These are phyloP conservation scores for Fomitopsis pinicola DNA, from an alignment of 1,284 basidiomycete genomes.

Conservation along the genomic window DNA sequence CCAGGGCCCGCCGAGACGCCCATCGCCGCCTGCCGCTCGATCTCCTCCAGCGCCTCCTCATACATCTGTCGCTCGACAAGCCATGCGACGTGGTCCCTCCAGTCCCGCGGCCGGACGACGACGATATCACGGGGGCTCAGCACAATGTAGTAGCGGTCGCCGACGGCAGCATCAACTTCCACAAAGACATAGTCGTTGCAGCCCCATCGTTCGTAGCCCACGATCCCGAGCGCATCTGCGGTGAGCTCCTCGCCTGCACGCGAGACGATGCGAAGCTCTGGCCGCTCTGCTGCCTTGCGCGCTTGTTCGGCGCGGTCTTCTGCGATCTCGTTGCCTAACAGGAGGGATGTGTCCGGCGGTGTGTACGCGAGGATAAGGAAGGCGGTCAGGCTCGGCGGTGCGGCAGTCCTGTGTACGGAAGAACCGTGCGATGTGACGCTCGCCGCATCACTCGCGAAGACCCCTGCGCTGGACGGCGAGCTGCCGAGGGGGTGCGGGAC, in stretches of 20 bases:
- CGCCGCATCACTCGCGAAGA: constrained; percentile 16
- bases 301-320: constrained; percentile 70
- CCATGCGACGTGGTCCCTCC: constrained; percentile 91
- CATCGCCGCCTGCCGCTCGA: constrained; percentile 56
- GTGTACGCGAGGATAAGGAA: constrained; percentile 86
- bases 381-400: constrained; percentile 45
- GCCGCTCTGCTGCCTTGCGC: constrained; percentile 79
- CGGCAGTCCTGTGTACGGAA: constrained; percentile 4
- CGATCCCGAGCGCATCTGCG: constrained; percentile 80
- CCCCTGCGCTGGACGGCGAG: constrained; percentile 9
- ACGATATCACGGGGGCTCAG: constrained; percentile 86
- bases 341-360: constrained; percentile 60
- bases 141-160: constrained; percentile 65
- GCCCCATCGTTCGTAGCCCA: constrained; percentile 78
- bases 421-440: neutral
- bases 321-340: constrained; percentile 59
- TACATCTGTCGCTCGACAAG: constrained; percentile 83
- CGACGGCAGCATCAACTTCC: constrained; percentile 28
- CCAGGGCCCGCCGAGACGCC: constrained; percentile 25
- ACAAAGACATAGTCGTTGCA: constrained; percentile 91
- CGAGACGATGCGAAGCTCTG: constrained; percentile 91
- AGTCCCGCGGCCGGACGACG: constrained; percentile 81
- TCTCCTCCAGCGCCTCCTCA: constrained; percentile 83
- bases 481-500: constrained; percentile 59
- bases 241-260: constrained; percentile 86